These are phyloP conservation scores for Lentinula boryana DNA, from an alignment of 768 basidiomycete species.

Conservation along the genomic window DNA sequence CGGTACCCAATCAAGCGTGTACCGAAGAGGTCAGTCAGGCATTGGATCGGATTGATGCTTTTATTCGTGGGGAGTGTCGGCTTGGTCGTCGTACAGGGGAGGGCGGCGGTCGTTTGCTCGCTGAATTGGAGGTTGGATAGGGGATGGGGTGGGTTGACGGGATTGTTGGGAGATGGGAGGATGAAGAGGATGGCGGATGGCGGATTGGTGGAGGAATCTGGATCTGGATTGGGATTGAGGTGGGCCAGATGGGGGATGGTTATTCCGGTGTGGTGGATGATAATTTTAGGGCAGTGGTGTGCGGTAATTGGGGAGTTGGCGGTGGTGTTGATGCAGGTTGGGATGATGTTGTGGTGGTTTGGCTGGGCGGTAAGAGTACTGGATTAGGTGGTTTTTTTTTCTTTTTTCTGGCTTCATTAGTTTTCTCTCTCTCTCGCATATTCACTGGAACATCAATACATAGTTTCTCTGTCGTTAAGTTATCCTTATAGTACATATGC, in stretches of 20 bases:
- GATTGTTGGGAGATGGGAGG: constrained; percentile 51
- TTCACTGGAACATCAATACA: not conserved
- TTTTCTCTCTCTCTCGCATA: not conserved
- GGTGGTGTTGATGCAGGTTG: constrained; percentile 51
- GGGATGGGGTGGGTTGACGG: constrained; percentile 8
- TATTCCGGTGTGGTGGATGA: constrained; percentile 58
- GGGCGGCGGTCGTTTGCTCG: constrained; percentile 51
- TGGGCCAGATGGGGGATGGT: constrained; percentile 55
- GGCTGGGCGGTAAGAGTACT: constrained; percentile 59
- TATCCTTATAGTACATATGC: not conserved
- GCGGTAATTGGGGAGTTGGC: constrained; percentile 54
- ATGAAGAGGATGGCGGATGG: constrained; percentile 29
- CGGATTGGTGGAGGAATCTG: constrained; percentile 47
- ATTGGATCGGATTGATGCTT: constrained; percentile 58
- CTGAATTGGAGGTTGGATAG: constrained; percentile 40
- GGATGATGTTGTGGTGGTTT: constrained; percentile 66
- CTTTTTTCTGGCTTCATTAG: not conserved
- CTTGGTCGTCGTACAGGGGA: constrained; percentile 48
- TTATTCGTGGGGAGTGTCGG: constrained; percentile 44
- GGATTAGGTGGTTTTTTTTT: not conserved
- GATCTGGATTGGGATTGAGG: constrained; percentile 54
- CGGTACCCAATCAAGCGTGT: constrained; percentile 53
- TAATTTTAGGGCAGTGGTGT: constrained; percentile 61
- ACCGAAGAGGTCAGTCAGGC: constrained; percentile 58
- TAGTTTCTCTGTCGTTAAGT: not conserved